Evolutionary conservation across 768 basidiomycete genomes (phyloP), one percentile per base, ranked within the genome.

Genomic region (Fomitopsis serialis): DNA sequence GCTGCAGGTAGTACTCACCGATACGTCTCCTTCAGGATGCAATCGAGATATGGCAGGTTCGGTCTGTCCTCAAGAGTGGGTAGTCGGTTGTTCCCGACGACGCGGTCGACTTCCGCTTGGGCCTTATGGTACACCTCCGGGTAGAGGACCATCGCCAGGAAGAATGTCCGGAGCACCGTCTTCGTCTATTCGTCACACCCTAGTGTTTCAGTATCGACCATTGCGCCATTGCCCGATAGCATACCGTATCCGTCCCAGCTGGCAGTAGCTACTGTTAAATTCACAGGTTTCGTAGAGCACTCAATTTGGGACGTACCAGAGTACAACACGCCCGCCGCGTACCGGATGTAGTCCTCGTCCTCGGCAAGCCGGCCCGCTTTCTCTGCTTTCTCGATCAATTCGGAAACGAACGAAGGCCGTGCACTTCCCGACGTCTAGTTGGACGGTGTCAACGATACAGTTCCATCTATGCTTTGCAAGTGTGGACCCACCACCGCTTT

Each of bases 131-230:
- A 75, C 2, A 72, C 75, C 1, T 77, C 76, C 0, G 85, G 85
- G 59, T 86, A 63, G 10, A 71, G 66, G 48, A 84, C 72, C 79
- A 89, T 84, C 3, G 82, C 82, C 43, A 88, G 74, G 24, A 89
- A 63, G 65, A 89, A 83, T 36, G 82, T 78, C 32, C 72, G 70
- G 40, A 81, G 66, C 12, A 77, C 63, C 2, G 83, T 78, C 42
- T 84, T 70, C 1, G 76, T 85, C 82, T 78, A 49, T 12, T n/a
- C 50, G 29, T 5, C 5, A 8, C 10, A 37, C 6, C 11, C n/a
- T n/a, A n/a, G n/a, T n/a, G n/a, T 6, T 3, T 42, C 27, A 68
- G 37, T 4, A 6, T 5, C 8, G 37, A 35, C 9, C 34, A 42
- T 23, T 42, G 44, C 34, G 15, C 2, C 15, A n/a, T n/a, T 37